Base-by-base conservation (phyloP, 2,329 filamentous ascomycete genomes). In the Tothia fuscella region DNA sequence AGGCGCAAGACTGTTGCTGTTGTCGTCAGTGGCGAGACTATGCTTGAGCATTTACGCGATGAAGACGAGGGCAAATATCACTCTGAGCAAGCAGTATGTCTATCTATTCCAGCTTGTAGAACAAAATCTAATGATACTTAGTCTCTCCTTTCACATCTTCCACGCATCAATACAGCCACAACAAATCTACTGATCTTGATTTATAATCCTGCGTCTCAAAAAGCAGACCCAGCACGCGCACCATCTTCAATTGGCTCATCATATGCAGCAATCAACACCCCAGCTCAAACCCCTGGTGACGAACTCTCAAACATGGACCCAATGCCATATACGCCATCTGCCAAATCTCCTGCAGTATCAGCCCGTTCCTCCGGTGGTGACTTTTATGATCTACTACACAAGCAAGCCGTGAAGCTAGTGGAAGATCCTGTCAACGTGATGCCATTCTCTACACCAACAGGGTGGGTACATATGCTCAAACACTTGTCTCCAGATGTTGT, bases 101-200 rank as follows among this genome's bases (percentile, higher is more conserved):
- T 19, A 26, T 21, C 39, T 10, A 6, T 19, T 32, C 29, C 20
- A 30, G 16, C 24, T 39, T 37, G 16, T 33, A 17, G 21, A 22
- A 39, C 19, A 26, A 45, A 44, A 24, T 12, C 5, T 36, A 38
- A 28, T 40, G 3, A 6, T 24, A 5, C 25, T 6, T 46, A 70
- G 67, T 69, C 66, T 21, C 83, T 96, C 50, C 72, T 96, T 43
- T 93, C 88, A 32, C 82, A 93, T 58, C 82, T 96, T 38, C 85
- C 87, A 28, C 75, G 79, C 48, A 78, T 80, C 49, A 78, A 94
- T 58, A 75, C 80, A 48, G 74, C 77, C 35, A 76, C 70, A 47
- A 76, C 80, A 49, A 83, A 84, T 56, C 70, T 95, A 19, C 93
- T 93, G 54, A 73, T 96, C 44, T 71, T 96, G 49, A 89, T 96